A percentile compares a stretch with the other conserved stretches of the same genome.
Evolutionary conservation across 2,329 filamentous ascomycete genomes (phyloP).

Genomic region (Fusarium algeriense): DNA sequence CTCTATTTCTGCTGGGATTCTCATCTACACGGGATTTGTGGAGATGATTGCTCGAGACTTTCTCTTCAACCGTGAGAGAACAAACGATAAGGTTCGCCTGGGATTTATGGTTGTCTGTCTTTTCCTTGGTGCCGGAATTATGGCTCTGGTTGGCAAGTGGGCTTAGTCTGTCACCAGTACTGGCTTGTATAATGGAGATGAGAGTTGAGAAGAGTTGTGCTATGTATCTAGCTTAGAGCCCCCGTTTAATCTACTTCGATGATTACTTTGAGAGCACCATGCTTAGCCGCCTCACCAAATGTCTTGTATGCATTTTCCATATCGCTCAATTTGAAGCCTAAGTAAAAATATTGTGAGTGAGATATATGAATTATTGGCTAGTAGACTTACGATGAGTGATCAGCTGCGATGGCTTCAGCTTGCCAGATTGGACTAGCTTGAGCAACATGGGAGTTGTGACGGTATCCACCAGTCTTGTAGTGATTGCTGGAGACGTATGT

Average conservation of each 20-base stretch:
- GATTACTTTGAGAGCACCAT: slow-evolving; percentile 37
- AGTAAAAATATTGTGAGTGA: rapidly evolving
- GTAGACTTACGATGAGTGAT: slow-evolving; percentile 59
- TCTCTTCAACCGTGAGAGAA: not conserved
- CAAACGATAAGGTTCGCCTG: not conserved
- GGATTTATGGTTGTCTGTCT: not conserved
- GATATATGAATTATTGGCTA: rapidly evolving
- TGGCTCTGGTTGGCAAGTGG: not conserved
- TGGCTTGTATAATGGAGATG: too few species aligned
- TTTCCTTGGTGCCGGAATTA: not conserved
- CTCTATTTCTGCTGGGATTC: not conserved
- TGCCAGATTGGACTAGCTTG: slow-evolving; percentile 58
- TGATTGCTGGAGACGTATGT: slow-evolving; percentile 53
- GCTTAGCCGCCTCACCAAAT: slow-evolving; percentile 34
- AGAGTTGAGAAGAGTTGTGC: not conserved
- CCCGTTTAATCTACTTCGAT: slow-evolving; percentile 33
- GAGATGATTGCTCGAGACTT: not conserved
- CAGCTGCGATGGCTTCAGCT: slow-evolving; percentile 56
- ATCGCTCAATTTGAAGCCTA: slow-evolving; percentile 38
- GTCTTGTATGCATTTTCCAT: slow-evolving; percentile 40
- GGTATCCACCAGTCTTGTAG: slow-evolving; percentile 61
- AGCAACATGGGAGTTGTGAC: slow-evolving; percentile 62
- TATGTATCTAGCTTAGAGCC: rapidly evolving
- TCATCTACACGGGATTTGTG: not conserved
- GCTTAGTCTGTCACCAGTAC: not conserved